Evolutionary conservation across 495 filamentous ascomycete species (phyloP).

Genomic region (Thozetella sp.): DNA sequence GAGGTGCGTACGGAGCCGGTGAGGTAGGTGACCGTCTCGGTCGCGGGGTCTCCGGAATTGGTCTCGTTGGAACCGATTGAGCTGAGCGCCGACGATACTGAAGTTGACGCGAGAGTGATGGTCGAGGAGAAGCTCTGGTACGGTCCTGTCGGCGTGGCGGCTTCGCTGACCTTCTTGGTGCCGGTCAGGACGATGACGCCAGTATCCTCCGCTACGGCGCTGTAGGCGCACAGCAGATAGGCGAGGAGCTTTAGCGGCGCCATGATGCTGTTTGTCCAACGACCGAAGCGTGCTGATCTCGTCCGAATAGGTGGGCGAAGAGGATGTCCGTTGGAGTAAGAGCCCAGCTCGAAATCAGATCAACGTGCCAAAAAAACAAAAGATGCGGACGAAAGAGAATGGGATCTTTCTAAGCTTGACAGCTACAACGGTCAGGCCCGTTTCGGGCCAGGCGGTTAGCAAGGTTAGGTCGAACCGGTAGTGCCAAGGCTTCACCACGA

Average conservation of each 20-base stretch:
- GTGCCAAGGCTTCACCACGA: background rate
- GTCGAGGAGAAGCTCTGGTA: slow-evolving; percentile 38
- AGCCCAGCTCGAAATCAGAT: too few relatives aligned
- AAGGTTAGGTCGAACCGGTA: too few relatives aligned
- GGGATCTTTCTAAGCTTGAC: too few relatives aligned
- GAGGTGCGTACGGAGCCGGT: slow-evolving; percentile 36
- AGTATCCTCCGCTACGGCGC: slow-evolving; percentile 14
- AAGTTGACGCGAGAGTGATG: slow-evolving; percentile 30
- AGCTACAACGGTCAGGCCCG: too few relatives aligned
- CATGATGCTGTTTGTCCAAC: slow-evolving; percentile 8
- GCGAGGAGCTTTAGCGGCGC: slow-evolving; percentile 10
- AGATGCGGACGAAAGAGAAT: too few relatives aligned
- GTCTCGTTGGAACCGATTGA: slow-evolving; percentile 44
- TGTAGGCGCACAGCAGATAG: slow-evolving; percentile 11
- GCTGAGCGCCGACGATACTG: slow-evolving; percentile 15
- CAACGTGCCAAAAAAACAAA: too few relatives aligned
- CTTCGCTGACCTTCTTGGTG: slow-evolving; percentile 25
- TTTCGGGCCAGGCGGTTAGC: too few relatives aligned
- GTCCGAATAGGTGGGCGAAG: background rate
- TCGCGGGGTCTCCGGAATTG: slow-evolving; percentile 23
- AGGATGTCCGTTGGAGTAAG: background rate
- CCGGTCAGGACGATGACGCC: slow-evolving; percentile 37
- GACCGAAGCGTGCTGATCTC: background rate
- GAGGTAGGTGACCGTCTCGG: slow-evolving; percentile 37
- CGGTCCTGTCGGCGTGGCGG: slow-evolving; percentile 27